Evolutionary conservation across 495 filamentous ascomycete species (phyloP), one percentile per base, ranked within the genome.

Genomic region (Hypoxylon fuscum): DNA sequence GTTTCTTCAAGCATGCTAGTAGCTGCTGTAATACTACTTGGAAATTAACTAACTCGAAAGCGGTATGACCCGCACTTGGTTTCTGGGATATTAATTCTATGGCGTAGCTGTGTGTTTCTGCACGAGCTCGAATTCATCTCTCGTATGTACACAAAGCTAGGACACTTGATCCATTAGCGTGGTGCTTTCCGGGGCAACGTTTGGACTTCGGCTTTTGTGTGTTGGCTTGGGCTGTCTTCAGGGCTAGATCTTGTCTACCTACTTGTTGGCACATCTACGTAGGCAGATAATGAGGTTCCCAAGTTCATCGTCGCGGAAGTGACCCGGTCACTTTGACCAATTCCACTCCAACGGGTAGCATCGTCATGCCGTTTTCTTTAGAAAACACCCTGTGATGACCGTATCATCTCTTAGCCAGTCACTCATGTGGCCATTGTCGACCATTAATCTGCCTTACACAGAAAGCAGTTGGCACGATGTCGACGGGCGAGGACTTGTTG

Each of bases 401-500:
- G 14, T 18, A 38, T 50, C 29, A 21, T 47, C 38, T 57, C 34
- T 18, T 18, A 20, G 38, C 35, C 25, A 55, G 47, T 43, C 57
- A 53, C 41, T 42, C 25, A 34, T 41, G 27, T 56, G 56, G 14
- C 20, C 25, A 27, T 8, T 27, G 8, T 4, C 4, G 25, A 8
- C 8, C 32, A 37, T 50, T 18, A 37, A 46, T 38, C 10, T 25
- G 21, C n/a, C 41, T 25, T 18, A 15, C 21, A 37, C 29, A 27
- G 37, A 61, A 17, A 42, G 14, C 27, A 14, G n/a, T 40, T n/a
- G 48, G 43, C 41, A 48, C 44, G 18, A 72, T 72, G 69, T 62
- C 55, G 29, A 54, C 45, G 31, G 14, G 11, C 6, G 58, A 66
- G 4, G 58, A 60, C 12, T 34, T 66, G 32, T 29, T 66, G 12